Percentiles rank a stretch among this genome's conserved stretches.
Conservation (phyloP, 2,329 filamentous ascomycete species). For the Cryphonectria naterciae region DNA sequence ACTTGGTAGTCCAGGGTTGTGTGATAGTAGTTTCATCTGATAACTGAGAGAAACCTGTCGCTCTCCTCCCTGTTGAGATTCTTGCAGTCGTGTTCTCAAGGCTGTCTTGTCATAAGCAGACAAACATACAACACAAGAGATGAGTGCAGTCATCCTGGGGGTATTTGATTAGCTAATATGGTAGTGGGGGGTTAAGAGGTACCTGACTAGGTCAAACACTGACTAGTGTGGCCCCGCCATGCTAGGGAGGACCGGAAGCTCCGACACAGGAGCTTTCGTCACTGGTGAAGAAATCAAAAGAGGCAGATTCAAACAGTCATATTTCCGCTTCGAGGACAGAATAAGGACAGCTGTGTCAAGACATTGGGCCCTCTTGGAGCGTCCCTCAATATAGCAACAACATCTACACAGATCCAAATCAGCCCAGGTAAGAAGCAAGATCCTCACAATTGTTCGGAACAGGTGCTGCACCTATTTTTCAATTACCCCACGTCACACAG, state of each 20-base stretch:
- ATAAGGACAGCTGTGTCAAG: not conserved
- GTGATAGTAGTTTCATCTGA: not conserved
- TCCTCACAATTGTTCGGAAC: not conserved
- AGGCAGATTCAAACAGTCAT: constrained; percentile 6
- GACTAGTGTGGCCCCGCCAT: not conserved
- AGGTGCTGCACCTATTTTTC: not conserved
- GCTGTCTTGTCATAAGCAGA: not conserved
- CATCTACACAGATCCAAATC: no score
- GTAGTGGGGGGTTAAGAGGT: not conserved
- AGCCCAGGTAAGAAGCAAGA: not conserved
- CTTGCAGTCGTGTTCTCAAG: not conserved
- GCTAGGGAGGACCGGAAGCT: not conserved
- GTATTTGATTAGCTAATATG: not conserved
- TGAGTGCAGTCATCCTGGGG: not conserved
- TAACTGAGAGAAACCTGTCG: not conserved
- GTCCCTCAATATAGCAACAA: not conserved
- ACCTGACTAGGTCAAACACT: not conserved
- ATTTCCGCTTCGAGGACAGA: not conserved
- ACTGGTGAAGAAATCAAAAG: not conserved
- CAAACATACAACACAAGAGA: not conserved
- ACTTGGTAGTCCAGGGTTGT: not conserved
- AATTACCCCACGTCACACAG: constrained; percentile 8
- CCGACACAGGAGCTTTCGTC: constrained; percentile 2
- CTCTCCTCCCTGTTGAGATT: not conserved
- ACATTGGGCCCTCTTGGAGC: not conserved